Evolutionary conservation across 148 eudicot genomes (phyloP).

Genomic region (Agrostemma githago): DNA sequence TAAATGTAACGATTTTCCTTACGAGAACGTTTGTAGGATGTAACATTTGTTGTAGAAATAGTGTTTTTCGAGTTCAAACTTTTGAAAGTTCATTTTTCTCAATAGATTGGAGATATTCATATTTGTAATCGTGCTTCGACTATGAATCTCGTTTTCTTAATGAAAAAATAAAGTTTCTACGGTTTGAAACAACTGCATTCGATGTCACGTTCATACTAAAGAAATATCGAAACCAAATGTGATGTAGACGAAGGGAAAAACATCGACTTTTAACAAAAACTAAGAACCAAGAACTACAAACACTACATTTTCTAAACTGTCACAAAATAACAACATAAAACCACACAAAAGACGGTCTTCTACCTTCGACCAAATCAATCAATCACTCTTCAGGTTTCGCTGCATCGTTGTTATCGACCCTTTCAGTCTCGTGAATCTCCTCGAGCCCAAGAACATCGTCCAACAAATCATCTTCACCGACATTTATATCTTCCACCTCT

Average conservation of each 20-base stretch:
- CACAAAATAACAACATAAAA: slow-evolving; percentile 3
- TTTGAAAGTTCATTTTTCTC: neutral
- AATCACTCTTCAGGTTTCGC: slow-evolving; percentile 34
- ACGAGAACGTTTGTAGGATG: neutral
- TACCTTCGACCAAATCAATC: neutral
- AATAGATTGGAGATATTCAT: neutral
- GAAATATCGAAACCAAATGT: neutral
- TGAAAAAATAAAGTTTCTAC: too few relatives aligned
- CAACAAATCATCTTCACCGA: slow-evolving; percentile 83
- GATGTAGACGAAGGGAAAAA: neutral
- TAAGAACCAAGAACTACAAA: neutral
- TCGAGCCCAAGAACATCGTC: slow-evolving; percentile 74
- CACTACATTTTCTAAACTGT: neutral
- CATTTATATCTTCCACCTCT: slow-evolving; percentile 92
- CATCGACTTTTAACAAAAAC: neutral
- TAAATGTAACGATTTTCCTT: too few relatives aligned
- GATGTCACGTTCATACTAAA: neutral
- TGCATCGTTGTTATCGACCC: slow-evolving; percentile 59
- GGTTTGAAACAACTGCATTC: too few relatives aligned
- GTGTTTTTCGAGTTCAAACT: neutral
- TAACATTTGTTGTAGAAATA: slow-evolving; percentile 11
- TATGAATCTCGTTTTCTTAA: too few relatives aligned
- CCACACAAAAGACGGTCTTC: neutral
- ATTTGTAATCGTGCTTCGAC: too few relatives aligned
- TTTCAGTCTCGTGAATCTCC: slow-evolving; percentile 48